Evolutionary conservation across 2,329 filamentous ascomycete genomes (phyloP), one percentile per base, ranked within the genome.

Genomic region (Colletotrichum noveboracense): DNA sequence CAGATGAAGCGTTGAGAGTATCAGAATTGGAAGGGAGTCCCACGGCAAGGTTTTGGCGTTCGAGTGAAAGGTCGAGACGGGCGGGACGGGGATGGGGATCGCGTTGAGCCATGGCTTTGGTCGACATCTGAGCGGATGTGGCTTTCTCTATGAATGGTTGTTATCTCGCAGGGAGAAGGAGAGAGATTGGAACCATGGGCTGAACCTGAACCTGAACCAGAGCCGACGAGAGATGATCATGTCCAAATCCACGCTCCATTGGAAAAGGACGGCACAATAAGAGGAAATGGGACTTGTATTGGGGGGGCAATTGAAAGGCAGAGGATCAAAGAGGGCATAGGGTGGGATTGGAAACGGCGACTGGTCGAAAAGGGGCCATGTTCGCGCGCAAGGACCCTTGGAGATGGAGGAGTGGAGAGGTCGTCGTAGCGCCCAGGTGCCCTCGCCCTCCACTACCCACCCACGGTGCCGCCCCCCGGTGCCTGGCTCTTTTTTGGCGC

Each of bases 1-100:
- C 28, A 58, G 75, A 70, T 78, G 77, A 78, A 78, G 76, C 77
- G 73, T 74, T 64, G 30, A 28, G 72, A 71, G 77, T 78, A 66
- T 78, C 77, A 78, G 77, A 58, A 66, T 52, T 48, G 21, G 67
- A 62, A 77, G 69, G 72, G 68, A 76, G 66, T 75, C 70, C 75
- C 60, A 69, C 72, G 70, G 74, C 69, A 70, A 21, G 56, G n/a
- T 28, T 62, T 36, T 43, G 70, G 66, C 58, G 71, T 73, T 75
- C 73, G 73, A 73, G 69, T 43, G 61, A 70, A 69, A 76, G 74
- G 60, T 76, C 65, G 65, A 75, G 66, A 66, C 43, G 60, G 30
- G 62, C 65, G 68, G 71, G 74, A 56, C 71, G 72, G 43, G 62
- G 66, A 69, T 76, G 71, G 43, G 64, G 67, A 70, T 77, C 71